Evolutionary conservation across 2,329 filamentous ascomycete genomes (phyloP).

Genomic region (Talaromyces sp.): DNA sequence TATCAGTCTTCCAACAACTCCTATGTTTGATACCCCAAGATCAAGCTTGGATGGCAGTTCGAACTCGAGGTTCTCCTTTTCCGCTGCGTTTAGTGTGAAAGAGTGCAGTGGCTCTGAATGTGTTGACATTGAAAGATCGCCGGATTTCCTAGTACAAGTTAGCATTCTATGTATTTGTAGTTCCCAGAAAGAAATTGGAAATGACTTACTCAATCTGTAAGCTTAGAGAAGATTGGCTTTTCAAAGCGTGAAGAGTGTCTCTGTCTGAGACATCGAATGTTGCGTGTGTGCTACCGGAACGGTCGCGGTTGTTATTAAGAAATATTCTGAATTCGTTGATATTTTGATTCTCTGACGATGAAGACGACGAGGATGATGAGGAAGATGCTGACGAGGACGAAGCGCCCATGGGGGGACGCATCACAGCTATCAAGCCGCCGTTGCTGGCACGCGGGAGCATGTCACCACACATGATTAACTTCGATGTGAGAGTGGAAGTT

Average conservation of each 20-base stretch:
- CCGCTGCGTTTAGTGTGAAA: constrained; percentile 17
- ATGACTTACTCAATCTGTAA: constrained; percentile 29
- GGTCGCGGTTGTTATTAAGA: constrained; percentile 20
- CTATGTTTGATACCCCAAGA: constrained; percentile 28
- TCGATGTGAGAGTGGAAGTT: neutral
- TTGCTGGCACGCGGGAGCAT: constrained; percentile 44
- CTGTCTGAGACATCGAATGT: constrained; percentile 23
- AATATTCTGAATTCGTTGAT: constrained; percentile 18
- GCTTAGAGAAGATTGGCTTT: constrained; percentile 17
- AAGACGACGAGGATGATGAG: neutral
- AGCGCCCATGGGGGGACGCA: constrained; percentile 18
- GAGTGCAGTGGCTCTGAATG: constrained; percentile 18
- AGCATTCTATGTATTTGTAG: neutral
- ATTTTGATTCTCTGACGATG: neutral
- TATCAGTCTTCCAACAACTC: constrained; percentile 29
- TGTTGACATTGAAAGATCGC: constrained; percentile 19
- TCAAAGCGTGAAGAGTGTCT: constrained; percentile 17
- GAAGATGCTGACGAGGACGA: constrained; percentile 10
- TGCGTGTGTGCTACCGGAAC: constrained; percentile 13
- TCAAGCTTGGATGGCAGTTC: constrained; percentile 25
- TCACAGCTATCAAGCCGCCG: constrained; percentile 29
- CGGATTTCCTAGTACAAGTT: constrained; percentile 17
- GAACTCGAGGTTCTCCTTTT: constrained; percentile 16
- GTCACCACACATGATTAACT: constrained; percentile 42
- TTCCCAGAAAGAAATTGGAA: neutral